Evolutionary conservation across 2,329 filamentous ascomycete genomes (phyloP), one percentile per base, ranked within the genome.

Genomic region (Penicillium sp.): DNA sequence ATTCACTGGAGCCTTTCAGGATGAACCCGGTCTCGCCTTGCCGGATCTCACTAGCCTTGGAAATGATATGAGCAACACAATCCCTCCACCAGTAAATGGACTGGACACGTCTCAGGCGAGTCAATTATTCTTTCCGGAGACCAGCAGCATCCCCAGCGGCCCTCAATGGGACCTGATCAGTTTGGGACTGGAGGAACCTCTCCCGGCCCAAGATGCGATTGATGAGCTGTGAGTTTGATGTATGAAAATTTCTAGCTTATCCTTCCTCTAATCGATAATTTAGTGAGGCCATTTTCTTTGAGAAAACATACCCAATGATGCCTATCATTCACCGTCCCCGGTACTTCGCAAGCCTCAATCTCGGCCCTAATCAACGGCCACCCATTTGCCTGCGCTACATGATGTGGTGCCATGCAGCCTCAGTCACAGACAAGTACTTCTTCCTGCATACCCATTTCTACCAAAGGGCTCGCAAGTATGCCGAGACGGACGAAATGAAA

Each of bases 321-420:
- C 92, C 94, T 15, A 89, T 97, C 82, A 89, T 97, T 54, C 93
- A 99, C 72, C 89, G 87, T 65, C 90, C 88, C 57, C 86, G 93
- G 49, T 97, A 94, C 71, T 80, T 94, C 55, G 89, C 92, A 20
- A 90, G 90, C 29, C 90, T 97, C 86, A 91, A 93, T 67, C 81
- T 97, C 74, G 85, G 90, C n/a, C 91, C 91, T 18, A 86, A 86
- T 59, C 87, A 92, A 77, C 85, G 93, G 25, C 93, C 94, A 1
- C 91, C 93, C 0, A 86, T 96, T 27, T 91, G 89, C 61, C 77
- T 99, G 48, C 86, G 94, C 64, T 99, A 99, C 75, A 91, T 90
- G 53, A 95, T 97, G 81, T 97, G 93, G 93, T 90, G 88, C n/a
- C 78, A 92, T 67, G 92, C 93, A n/a, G 92, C 91, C 59, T 88